Conservation (phyloP, 1,139 yeast genomes). For the Chernovozyma sophiae-reginae region DNA sequence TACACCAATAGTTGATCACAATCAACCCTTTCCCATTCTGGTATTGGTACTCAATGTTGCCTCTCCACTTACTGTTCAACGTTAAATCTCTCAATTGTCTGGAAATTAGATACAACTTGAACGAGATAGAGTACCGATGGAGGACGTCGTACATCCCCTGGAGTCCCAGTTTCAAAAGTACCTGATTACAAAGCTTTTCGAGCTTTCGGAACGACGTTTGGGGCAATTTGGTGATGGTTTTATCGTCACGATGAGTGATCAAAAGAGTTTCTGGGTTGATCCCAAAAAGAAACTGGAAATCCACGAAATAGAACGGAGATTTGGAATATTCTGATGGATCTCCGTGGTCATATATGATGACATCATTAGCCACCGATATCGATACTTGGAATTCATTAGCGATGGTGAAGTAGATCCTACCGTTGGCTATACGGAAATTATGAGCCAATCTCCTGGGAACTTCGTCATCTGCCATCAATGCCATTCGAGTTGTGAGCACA, state of each 20-base stretch:
- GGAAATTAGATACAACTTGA: constrained; percentile 68
- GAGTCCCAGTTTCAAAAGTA: constrained; percentile 51
- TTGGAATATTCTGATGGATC: constrained; percentile 16
- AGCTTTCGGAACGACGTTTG: constrained; percentile 38
- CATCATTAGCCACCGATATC: constrained; percentile 54
- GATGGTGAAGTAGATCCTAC: constrained; percentile 66
- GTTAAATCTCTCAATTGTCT: constrained; percentile 55
- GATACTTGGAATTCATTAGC: constrained; percentile 67
- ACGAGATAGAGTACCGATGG: constrained; percentile 67
- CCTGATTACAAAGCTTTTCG: constrained; percentile 55
- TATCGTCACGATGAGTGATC: constrained; percentile 23
- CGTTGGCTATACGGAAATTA: constrained; percentile 65
- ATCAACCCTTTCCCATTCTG: constrained; percentile 60
- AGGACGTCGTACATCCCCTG: constrained; percentile 62
- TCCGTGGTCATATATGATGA: constrained; percentile 46
- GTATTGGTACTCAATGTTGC: constrained; percentile 63
- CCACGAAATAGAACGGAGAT: constrained; percentile 74
- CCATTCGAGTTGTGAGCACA: constrained; percentile 69
- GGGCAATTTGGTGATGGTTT: constrained; percentile 28
- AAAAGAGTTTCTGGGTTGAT: constrained; percentile 34
- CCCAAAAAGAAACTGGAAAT: constrained; percentile 62
- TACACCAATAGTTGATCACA: constrained; percentile 67
- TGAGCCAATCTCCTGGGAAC: constrained; percentile 58
- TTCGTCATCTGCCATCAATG: constrained; percentile 50
- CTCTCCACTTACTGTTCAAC: constrained; percentile 58